Conservation (phyloP, 768 basidiomycete species). For the Termitomyces sp. region DNA sequence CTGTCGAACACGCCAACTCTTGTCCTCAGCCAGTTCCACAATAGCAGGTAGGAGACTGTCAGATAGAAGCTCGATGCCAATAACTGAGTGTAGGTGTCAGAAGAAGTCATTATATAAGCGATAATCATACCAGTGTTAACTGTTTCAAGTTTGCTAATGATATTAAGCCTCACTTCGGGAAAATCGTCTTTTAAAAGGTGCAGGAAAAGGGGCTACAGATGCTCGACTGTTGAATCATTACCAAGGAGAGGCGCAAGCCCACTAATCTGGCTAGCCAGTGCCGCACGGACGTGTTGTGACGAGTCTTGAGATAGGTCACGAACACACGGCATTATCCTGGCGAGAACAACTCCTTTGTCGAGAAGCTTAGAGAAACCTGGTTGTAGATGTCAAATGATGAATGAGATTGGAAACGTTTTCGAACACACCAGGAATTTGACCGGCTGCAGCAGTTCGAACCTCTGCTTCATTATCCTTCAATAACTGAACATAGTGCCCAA, state of each 20-base stretch:
- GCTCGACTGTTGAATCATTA: slow-evolving; percentile 90
- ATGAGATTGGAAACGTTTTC: background rate
- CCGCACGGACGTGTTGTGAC: slow-evolving; percentile 96
- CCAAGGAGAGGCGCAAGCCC: slow-evolving; percentile 93
- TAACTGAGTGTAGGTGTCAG: slow-evolving; percentile 52
- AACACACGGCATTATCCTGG: slow-evolving; percentile 91
- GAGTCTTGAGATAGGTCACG: slow-evolving; percentile 89
- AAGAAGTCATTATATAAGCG: slow-evolving; percentile 12
- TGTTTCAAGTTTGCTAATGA: slow-evolving; percentile 97
- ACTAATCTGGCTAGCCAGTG: slow-evolving; percentile 92
- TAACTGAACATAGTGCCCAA: slow-evolving; percentile 87
- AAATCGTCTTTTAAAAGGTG: slow-evolving; percentile 98
- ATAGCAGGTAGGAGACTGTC: slow-evolving; percentile 97
- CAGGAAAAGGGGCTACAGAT: slow-evolving; percentile 94
- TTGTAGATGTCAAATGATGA: slow-evolving; percentile 1
- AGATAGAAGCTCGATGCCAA: slow-evolving; percentile 91
- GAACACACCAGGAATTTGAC: slow-evolving; percentile 87
- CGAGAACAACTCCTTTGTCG: slow-evolving; percentile 90
- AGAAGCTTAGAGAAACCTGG: slow-evolving; percentile 91
- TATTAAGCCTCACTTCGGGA: slow-evolving; percentile 94
- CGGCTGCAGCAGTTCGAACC: slow-evolving; percentile 92
- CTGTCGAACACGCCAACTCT: slow-evolving; percentile 99
- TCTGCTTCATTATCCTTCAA: slow-evolving; percentile 99
- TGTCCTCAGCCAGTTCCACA: slow-evolving; percentile 97
- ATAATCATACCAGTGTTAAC: slow-evolving; percentile 79